Conservation (phyloP, 192 early-diverging fungal species). For the Linnemannia hyalina region DNA sequence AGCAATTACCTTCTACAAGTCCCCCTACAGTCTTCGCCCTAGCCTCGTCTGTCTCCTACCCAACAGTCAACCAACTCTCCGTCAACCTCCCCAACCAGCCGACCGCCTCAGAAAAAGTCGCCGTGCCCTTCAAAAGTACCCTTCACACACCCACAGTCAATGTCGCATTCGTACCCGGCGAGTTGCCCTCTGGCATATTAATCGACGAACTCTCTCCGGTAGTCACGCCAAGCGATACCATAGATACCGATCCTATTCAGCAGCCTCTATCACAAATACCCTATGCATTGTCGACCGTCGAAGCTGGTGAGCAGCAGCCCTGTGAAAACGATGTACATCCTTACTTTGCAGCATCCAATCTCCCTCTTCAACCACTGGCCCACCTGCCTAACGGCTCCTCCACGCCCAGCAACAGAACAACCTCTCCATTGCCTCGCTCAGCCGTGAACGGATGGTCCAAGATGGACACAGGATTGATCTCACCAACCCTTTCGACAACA, state of each 20-base stretch:
- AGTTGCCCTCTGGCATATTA: neutral
- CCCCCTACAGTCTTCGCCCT: constrained; percentile 27
- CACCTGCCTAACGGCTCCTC: neutral
- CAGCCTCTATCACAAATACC: neutral
- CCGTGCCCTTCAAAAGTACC: constrained; percentile 35
- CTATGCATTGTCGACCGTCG: neutral
- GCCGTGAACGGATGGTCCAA: neutral
- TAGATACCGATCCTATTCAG: neutral
- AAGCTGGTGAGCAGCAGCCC: neutral
- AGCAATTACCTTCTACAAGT: constrained; percentile 2
- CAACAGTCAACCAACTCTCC: constrained; percentile 33
- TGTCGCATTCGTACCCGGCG: neutral
- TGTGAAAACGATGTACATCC: constrained; percentile 4
- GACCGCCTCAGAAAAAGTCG: neutral
- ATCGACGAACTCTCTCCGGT: neutral
- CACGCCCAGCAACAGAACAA: neutral
- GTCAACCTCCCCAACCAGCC: constrained; percentile 10
- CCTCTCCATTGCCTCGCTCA: neutral
- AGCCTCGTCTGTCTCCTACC: constrained; percentile 32
- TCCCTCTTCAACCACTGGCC: neutral
- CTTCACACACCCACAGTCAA: neutral
- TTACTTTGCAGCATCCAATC: constrained; percentile 13
- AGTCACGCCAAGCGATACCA: neutral
- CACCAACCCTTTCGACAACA: neutral
- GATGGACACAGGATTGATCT: neutral